Evolutionary conservation across 164 flowering plant species (phyloP), one percentile per base, ranked within the genome.

Genomic region (Saururus chinensis): DNA sequence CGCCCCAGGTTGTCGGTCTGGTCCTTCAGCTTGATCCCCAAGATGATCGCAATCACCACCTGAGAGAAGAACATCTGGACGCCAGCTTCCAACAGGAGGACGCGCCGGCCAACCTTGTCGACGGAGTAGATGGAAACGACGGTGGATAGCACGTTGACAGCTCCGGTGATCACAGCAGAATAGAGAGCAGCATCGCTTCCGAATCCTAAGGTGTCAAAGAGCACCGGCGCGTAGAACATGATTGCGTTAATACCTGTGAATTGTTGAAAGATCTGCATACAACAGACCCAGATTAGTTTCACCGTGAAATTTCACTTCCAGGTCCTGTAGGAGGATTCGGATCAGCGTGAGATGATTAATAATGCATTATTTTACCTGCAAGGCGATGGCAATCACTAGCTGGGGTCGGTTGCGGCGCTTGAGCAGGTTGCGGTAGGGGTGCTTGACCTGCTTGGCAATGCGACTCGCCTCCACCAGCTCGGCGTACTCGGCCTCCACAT

Each of bases 241-340:
- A 92, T 89, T n/a, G 96, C 93, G 51, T 92, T 92, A 71, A 92
- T 92, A 56, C 98, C 98, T 0, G 98, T 89, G 66, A 80, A 79
- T 68, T 89, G 98, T 65, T 92, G 98, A 83, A 92, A 92, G 55
- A 92, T 71, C 93, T 91, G 90, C 60, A 25, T n/a, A 19, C 4
- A 30, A 30, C 6, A 30, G 6, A 30, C 37, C 37, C 2, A 2
- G 37, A 30, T 30, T 6, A 30, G 37, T 30, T 30, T 30, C 37
- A 30, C 4, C 37, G 2, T 30, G 6, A 30, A 30, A 2, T 30
- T 30, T 30, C 37, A 30, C 4, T 30, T 30, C 6, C 6, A 2
- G n/a, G n/a, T n/a, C n/a, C n/a, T n/a, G n/a, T n/a, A n/a, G n/a
- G n/a, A n/a, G n/a, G n/a, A n/a, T n/a, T n/a, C n/a, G n/a, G n/a